Base-by-base conservation (phyloP, 1,139 yeast genomes). In the Taiozyma sp. region DNA sequence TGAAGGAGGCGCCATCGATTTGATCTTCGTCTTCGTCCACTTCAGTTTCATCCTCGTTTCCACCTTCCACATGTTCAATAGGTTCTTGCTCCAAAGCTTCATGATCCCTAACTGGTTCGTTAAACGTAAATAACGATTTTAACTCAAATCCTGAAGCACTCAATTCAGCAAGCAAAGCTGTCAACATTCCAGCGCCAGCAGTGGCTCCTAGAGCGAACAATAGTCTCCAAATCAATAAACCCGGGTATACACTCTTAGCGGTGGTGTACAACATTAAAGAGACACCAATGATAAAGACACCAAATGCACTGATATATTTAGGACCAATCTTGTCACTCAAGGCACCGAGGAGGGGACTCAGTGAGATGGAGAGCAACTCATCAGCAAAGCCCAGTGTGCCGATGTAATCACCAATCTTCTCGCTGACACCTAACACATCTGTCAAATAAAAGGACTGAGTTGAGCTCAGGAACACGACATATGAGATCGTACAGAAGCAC, bases 1-100 rank as follows among this genome's bases (percentile, higher is more conserved):
- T 56, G 8, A 55, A 22, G 8, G 57, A 87, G 69, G 86, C 95
- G 66, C 86, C 88, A 72, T 91, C 97, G 55, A 93, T 96, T 75
- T 90, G 96, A 66, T 45, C 51, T 22, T 34, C 48, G 29, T 48
- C 51, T 9, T 48, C 55, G 14, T 49, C 50, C 12, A 46, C 53
- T 23, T 43, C 30, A 28, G 51, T 49, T n/a, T 48, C 52, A 23
- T 47, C 53, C 19, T 38, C 50, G 34, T 36, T 47, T 44, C 24
- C 43, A 23, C 40, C 28, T 14, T 44, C 51, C 13, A 27, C 14
- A 14, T 39, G 28, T 8, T 28, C 27, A 36, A 10, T 8, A 28
- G 40, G 22, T 13, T 14, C 48, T 38, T 38, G 41, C 8, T 8
- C 24, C 24, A 38, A 38, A 43, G 46, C 48, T 38, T 46, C 54